Evolutionary conservation across 140 eudicot species (phyloP).

Genomic region (Ambrosia hybrid): DNA sequence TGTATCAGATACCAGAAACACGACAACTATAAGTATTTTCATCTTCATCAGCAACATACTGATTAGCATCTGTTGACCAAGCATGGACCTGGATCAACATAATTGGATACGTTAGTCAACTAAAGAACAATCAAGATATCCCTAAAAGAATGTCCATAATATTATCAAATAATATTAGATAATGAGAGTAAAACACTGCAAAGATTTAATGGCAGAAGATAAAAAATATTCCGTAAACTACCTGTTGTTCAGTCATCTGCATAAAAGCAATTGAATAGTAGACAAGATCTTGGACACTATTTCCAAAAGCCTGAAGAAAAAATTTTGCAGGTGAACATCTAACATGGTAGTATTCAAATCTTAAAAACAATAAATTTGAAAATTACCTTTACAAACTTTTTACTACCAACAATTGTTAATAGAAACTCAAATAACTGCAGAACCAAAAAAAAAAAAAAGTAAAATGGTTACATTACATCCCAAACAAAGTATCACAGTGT

Average conservation of each 20-base stretch:
- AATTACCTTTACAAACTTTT: constrained; percentile 69
- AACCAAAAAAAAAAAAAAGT: constrained; percentile 16
- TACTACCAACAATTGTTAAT: constrained; percentile 74
- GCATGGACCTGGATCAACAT: constrained; percentile 55
- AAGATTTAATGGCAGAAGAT: constrained; percentile 1
- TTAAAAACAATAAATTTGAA: constrained; percentile 17
- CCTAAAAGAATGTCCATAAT: neutral
- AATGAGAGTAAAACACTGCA: neutral
- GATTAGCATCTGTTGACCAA: constrained; percentile 96
- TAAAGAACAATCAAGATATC: neutral
- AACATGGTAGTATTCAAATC: constrained; percentile 2
- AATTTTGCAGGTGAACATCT: constrained; percentile 6
- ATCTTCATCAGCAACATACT: constrained; percentile 96
- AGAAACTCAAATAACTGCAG: constrained; percentile 85
- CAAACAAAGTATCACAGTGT: neutral
- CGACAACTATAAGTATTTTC: constrained; percentile 91
- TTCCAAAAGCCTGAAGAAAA: constrained; percentile 62
- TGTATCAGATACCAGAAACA: constrained; percentile 65
- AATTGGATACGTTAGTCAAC: constrained; percentile 7
- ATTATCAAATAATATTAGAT: neutral
- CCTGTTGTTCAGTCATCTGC: constrained; percentile 98
- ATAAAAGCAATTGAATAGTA: constrained; percentile 87
- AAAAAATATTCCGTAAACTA: constrained; percentile 27
- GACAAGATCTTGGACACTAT: constrained; percentile 70
- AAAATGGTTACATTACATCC: constrained; percentile 1